Evolutionary conservation across 306 rosid species (phyloP).

Genomic region (Castanopsis chinensis): DNA sequence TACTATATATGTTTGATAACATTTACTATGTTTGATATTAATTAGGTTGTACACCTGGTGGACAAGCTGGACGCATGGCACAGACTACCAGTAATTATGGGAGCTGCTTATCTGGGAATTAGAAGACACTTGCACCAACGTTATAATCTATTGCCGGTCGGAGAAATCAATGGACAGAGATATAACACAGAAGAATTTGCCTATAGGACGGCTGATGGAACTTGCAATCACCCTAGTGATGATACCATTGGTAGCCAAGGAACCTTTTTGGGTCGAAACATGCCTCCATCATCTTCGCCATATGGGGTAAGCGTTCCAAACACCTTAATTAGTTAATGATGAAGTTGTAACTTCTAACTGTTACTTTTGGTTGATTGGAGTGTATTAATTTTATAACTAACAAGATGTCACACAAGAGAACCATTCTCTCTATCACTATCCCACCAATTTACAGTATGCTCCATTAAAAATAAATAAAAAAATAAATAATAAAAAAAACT

Average conservation of each 20-base stretch:
- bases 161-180: slow-evolving; percentile 35
- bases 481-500: no score
- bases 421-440: no score
- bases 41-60: slow-evolving; percentile 53
- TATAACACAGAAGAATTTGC: slow-evolving; percentile 36
- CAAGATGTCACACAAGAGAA: no score
- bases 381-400: no score
- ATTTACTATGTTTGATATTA: neutral
- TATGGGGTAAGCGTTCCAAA: slow-evolving; percentile 42
- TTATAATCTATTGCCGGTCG: slow-evolving; percentile 58
- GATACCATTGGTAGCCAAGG: slow-evolving; percentile 63
- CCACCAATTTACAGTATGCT: no score
- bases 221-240: slow-evolving; percentile 54
- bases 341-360: no score
- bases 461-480: no score
- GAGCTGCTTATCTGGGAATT: slow-evolving; percentile 58
- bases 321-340: no score
- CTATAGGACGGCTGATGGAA: slow-evolving; percentile 63
- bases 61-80: slow-evolving; percentile 72
- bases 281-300: slow-evolving; percentile 54
- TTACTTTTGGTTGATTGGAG: no score
- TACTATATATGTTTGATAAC: no score
- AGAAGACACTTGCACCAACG: slow-evolving; percentile 71
- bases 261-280: slow-evolving; percentile 60
- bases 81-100: slow-evolving; percentile 61